Conservation (phyloP, 495 filamentous ascomycete genomes). For the Hypoxylon trugodes region DNA sequence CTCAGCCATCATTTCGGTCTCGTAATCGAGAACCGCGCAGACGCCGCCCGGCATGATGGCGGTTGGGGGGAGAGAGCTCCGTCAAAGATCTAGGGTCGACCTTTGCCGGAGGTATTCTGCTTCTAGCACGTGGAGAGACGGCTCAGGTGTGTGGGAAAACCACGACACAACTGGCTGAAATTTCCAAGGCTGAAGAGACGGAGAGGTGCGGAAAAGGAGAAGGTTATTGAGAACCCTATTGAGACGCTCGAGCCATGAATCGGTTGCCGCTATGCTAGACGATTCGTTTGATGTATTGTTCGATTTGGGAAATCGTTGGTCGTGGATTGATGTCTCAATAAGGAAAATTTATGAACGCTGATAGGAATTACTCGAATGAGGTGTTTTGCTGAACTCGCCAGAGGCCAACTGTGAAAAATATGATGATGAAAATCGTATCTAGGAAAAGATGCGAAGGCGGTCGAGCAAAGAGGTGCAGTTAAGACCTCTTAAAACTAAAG, state of each 20-base stretch:
- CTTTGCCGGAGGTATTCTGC: conserved; percentile 46
- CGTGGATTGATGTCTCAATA: background rate
- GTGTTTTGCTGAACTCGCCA: background rate
- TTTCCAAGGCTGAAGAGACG: conserved; percentile 54
- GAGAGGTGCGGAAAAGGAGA: conserved; percentile 30
- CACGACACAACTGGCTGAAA: conserved; percentile 40
- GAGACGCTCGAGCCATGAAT: conserved; percentile 55
- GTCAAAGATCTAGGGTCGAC: conserved; percentile 40
- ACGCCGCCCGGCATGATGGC: conserved; percentile 79
- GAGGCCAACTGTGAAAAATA: conserved; percentile 3
- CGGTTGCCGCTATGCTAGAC: conserved; percentile 17
- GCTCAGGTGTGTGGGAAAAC: conserved; percentile 36
- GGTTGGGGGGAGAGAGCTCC: conserved; percentile 31
- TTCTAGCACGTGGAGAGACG: conserved; percentile 52
- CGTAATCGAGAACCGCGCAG: conserved; percentile 95
- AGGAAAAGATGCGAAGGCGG: conserved; percentile 26
- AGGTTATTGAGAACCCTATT: conserved; percentile 51
- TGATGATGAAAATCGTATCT: conserved; percentile 1
- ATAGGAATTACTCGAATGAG: background rate
- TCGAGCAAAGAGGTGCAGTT: conserved; percentile 25
- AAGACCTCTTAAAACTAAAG: conserved; percentile 32
- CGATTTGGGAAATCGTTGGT: background rate
- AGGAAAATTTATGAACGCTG: background rate
- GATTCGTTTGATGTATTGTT: background rate
- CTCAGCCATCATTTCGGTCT: conserved; percentile 97